phyloP scores from a whole-genome alignment of 495 filamentous ascomycete species.

The Lentithecium fluviatile region DNA sequence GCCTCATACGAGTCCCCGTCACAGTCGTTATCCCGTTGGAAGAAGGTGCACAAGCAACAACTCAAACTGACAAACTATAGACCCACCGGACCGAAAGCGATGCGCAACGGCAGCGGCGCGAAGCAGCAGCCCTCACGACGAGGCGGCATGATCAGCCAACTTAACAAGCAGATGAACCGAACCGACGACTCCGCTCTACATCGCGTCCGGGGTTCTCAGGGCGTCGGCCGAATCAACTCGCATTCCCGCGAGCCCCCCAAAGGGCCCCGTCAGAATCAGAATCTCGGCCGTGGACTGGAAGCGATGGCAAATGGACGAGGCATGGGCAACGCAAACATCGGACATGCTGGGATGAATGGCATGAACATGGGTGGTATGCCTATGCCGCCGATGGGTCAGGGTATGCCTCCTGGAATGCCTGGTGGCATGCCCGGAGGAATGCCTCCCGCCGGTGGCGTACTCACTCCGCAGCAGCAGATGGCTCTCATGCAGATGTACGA shows the following conservation, averaged over 20 bases:
- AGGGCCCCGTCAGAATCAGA: slow-evolving; percentile 56
- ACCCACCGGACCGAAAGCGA: slow-evolving; percentile 91
- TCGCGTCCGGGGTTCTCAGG: slow-evolving; percentile 70
- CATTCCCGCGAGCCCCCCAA: slow-evolving; percentile 71
- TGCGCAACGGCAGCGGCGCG: slow-evolving; percentile 68
- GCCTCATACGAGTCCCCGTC: neutral
- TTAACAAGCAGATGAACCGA: slow-evolving; percentile 84
- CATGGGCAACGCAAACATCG: slow-evolving; percentile 42
- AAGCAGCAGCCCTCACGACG: slow-evolving; percentile 34
- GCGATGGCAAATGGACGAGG: slow-evolving; percentile 48
- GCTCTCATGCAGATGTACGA: slow-evolving; percentile 82
- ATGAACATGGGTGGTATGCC: slow-evolving; percentile 44
- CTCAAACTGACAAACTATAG: slow-evolving; percentile 48
- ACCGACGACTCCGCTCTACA: slow-evolving; percentile 71
- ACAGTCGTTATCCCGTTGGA: neutral
- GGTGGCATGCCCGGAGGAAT: too few species aligned
- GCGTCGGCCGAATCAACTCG: slow-evolving; percentile 73
- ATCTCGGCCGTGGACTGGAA: slow-evolving; percentile 33
- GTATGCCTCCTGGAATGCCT: slow-evolving; percentile 39
- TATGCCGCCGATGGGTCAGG: slow-evolving; percentile 38
- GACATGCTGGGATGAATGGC: slow-evolving; percentile 38
- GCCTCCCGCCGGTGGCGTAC: slow-evolving; percentile 38
- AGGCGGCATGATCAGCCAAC: slow-evolving; percentile 80
- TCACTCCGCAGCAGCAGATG: slow-evolving; percentile 68
- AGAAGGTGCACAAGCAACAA: neutral